These are phyloP conservation scores for Ogataea kodamae DNA, from an alignment of 805 yeast species.

Conservation along the genomic window DNA sequence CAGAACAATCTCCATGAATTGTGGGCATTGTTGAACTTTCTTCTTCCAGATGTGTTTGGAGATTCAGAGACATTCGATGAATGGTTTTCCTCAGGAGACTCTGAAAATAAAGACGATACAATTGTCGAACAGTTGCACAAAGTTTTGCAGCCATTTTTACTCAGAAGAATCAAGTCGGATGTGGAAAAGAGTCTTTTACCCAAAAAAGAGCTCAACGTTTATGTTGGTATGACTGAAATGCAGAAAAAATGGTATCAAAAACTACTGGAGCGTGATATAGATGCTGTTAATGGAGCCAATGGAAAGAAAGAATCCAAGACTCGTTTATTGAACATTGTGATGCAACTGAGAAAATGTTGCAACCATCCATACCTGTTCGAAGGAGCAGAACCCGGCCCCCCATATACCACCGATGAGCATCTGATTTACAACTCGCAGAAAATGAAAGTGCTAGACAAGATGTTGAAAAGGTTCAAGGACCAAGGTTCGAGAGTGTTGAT, in stretches of 20 bases:
- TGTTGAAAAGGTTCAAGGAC: constrained; percentile 54
- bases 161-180: constrained; percentile 74
- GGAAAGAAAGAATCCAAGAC: constrained; percentile 76
- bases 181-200: constrained; percentile 79
- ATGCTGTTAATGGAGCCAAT: constrained; percentile 80
- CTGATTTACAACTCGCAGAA: constrained; percentile 70
- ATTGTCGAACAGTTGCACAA: constrained; percentile 70
- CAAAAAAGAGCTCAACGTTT: constrained; percentile 68
- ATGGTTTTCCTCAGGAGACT: constrained; percentile 56
- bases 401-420: constrained; percentile 82
- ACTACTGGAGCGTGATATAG: constrained; percentile 73
- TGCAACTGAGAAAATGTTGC: constrained; percentile 83
- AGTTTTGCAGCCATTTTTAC: constrained; percentile 68
- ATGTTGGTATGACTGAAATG: constrained; percentile 75
- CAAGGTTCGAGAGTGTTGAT: constrained; percentile 78
- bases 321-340: constrained; percentile 70
- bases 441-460: constrained; percentile 64
- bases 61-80: constrained; percentile 71
- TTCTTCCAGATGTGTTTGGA: constrained; percentile 74
- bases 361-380: constrained; percentile 82
- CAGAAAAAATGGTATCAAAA: constrained; percentile 76
- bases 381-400: constrained; percentile 91
- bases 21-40: constrained; percentile 76
- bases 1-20: constrained; percentile 77
- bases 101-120: constrained; percentile 35